Evolutionary conservation across 176 grass and related monocot genomes (phyloP).

Genomic region (Lolium multiflorum): DNA sequence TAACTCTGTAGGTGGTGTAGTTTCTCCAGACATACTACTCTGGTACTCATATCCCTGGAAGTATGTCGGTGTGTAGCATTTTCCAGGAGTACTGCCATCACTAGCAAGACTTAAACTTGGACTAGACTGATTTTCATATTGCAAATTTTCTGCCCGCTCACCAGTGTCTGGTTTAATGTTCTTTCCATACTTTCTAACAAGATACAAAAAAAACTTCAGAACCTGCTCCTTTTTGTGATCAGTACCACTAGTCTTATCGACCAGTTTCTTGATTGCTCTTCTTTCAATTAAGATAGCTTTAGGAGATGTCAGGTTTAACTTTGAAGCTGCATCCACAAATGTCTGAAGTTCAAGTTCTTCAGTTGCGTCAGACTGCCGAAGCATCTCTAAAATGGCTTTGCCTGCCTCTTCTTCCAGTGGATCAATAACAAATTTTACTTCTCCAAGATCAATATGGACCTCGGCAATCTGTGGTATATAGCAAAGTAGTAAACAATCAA

Average conservation of each 20-base stretch:
- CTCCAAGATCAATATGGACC: conserved; percentile 66
- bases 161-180: conserved; percentile 49
- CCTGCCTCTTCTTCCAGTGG: conserved; percentile 72
- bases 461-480: conserved; percentile 71
- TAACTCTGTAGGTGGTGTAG: conserved; percentile 72
- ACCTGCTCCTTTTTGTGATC: conserved; percentile 76
- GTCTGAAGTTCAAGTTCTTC: conserved; percentile 79
- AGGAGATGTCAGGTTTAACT: conserved; percentile 77
- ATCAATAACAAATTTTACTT: conserved; percentile 76
- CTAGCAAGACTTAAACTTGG: conserved; percentile 18
- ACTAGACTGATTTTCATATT: conserved; percentile 42
- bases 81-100: conserved; percentile 46
- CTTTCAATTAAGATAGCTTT: conserved; percentile 93
- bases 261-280: conserved; percentile 76
- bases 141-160: conserved; percentile 48
- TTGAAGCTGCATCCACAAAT: conserved; percentile 74
- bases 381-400: conserved; percentile 73
- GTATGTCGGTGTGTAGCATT: conserved; percentile 38
- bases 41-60: conserved; percentile 45
- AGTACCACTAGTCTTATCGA: conserved; percentile 57
- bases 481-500: conserved; percentile 38
- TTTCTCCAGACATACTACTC: conserved; percentile 46
- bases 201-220: conserved; percentile 61
- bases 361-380: conserved; percentile 56
- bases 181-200: conserved; percentile 86